Evolutionary conservation across 108 stramenopile genomes (phyloP).

Genomic region (Cyclotella sp.): DNA sequence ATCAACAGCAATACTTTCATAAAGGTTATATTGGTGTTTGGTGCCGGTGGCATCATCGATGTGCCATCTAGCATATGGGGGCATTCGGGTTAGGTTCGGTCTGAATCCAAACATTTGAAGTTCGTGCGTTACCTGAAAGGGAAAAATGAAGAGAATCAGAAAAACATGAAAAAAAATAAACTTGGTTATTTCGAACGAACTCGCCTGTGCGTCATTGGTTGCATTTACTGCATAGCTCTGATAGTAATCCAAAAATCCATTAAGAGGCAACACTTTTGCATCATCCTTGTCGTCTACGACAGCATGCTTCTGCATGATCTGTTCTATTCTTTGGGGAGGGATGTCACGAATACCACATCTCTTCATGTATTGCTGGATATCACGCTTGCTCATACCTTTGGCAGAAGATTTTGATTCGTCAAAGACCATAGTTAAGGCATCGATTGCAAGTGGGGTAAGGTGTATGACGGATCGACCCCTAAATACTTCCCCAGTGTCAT

Average conservation of each 20-base stretch:
- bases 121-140: slow-evolving; percentile 63
- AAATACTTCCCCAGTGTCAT: slow-evolving; percentile 61
- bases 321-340: slow-evolving; percentile 75
- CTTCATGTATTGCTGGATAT: slow-evolving; percentile 75
- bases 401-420: slow-evolving; percentile 64
- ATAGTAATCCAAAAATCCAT: slow-evolving; percentile 93
- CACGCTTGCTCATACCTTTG: slow-evolving; percentile 70
- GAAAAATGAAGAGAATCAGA: neutral
- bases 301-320: slow-evolving; percentile 65
- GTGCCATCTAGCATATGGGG: slow-evolving; percentile 41
- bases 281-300: slow-evolving; percentile 41
- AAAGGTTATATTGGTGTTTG: slow-evolving; percentile 22
- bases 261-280: slow-evolving; percentile 67
- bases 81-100: slow-evolving; percentile 75
- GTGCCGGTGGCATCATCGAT: slow-evolving; percentile 45
- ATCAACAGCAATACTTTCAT: slow-evolving; percentile 80
- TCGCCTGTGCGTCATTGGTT: slow-evolving; percentile 64
- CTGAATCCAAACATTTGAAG: slow-evolving; percentile 82
- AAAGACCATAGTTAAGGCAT: slow-evolving; percentile 67
- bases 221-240: slow-evolving; percentile 61
- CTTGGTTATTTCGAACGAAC: slow-evolving; percentile 17
- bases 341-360: slow-evolving; percentile 68
- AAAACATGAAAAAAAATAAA: slow-evolving; percentile 6
- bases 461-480: slow-evolving; percentile 57
- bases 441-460: slow-evolving; percentile 54